phyloP scores from a whole-genome alignment of 1,139 yeast genomes.

The Candida smagusa region DNA sequence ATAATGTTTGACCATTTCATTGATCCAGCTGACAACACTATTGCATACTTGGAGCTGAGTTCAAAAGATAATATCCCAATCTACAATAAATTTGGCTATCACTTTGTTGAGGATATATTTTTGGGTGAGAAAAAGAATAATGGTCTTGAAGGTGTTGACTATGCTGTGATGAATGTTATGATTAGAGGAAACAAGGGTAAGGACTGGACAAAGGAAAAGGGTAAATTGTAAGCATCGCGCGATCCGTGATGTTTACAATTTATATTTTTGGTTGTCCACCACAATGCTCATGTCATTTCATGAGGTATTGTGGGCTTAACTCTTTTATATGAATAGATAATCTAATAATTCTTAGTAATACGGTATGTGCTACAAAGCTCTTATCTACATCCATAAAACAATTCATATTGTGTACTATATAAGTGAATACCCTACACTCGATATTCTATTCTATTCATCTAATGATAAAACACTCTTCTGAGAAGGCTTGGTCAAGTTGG shows the following conservation, averaged over 20 bases:
- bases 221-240: slow-evolving; percentile 4
- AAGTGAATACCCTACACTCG: too few species aligned
- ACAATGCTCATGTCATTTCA: too few species aligned
- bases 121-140: slow-evolving; percentile 38
- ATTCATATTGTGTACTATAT: too few species aligned
- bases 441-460: slow-evolving; percentile 38
- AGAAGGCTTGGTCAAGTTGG: slow-evolving; percentile 54
- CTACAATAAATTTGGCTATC: slow-evolving; percentile 56
- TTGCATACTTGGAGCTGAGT: slow-evolving; percentile 60
- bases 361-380: too few species aligned
- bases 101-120: slow-evolving; percentile 46
- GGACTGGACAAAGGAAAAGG: slow-evolving; percentile 8
- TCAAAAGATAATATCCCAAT: slow-evolving; percentile 53
- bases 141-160: slow-evolving; percentile 42
- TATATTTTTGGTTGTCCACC: neutral
- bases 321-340: too few species aligned
- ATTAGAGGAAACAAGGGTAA: slow-evolving; percentile 34
- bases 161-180: slow-evolving; percentile 59
- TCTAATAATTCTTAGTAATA: too few species aligned
- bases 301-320: too few species aligned
- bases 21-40: slow-evolving; percentile 39
- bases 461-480: slow-evolving; percentile 60
- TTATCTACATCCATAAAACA: too few species aligned
- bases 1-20: slow-evolving; percentile 51
- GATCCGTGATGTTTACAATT: slow-evolving; percentile 1